A percentile compares a stretch with the other conserved stretches of the same genome.
These are phyloP conservation scores for Leishmania tarentolae DNA, from an alignment of 208 protist genomes.

Conservation along the genomic window DNA sequence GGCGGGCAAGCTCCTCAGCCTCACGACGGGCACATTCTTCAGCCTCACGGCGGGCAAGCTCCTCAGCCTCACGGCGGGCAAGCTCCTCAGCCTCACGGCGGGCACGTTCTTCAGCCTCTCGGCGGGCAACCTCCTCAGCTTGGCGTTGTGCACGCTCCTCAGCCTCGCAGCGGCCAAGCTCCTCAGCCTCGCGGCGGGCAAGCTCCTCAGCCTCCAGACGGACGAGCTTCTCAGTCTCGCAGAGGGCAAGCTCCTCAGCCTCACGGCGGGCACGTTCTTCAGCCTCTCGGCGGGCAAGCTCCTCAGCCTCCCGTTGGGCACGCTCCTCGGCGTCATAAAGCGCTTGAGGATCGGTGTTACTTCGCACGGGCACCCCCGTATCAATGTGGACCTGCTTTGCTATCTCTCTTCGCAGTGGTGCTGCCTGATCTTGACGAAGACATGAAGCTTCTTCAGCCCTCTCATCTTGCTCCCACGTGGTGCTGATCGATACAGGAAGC, in stretches of 20 bases:
- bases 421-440: not conserved
- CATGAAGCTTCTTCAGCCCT: not conserved
- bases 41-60: not conserved
- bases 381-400: not conserved
- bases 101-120: constrained; percentile 52
- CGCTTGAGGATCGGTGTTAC: constrained; percentile 3
- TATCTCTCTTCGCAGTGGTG: constrained; percentile 13
- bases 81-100: constrained; percentile 75
- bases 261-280: constrained; percentile 23
- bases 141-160: constrained; percentile 24
- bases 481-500: not conserved
- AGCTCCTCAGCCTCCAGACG: constrained; percentile 25
- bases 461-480: too few relatives aligned
- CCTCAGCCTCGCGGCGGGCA: constrained; percentile 29
- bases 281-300: constrained; percentile 17
- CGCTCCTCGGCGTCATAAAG: constrained; percentile 16
- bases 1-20: constrained; percentile 33
- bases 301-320: constrained; percentile 31
- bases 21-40: constrained; percentile 29
- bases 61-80: constrained; percentile 49
- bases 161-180: constrained; percentile 76
- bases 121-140: constrained; percentile 18
- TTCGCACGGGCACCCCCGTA: not conserved
- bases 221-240: constrained; percentile 21
- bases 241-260: constrained; percentile 21